phyloP scores from a whole-genome alignment of 495 filamentous ascomycete species.

The Talaromyces borbonicus region DNA sequence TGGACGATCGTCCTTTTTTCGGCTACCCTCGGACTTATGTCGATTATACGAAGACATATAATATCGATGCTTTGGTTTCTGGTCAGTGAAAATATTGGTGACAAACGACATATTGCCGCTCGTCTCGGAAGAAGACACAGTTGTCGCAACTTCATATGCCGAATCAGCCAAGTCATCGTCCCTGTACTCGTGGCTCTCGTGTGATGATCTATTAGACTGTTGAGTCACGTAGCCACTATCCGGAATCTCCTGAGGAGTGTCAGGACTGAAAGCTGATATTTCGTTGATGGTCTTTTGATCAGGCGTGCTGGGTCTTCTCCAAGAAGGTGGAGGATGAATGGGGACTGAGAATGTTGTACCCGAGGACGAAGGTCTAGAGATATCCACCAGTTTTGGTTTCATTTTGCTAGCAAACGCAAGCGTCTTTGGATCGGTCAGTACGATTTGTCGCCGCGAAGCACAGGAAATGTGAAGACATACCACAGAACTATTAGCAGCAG shows the following conservation, averaged over 20 bases:
- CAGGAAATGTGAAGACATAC: constrained; percentile 11
- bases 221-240: constrained; percentile 31
- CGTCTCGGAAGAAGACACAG: not conserved
- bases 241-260: constrained; percentile 31
- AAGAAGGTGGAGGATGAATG: constrained; percentile 14
- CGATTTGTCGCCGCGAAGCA: not conserved
- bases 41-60: constrained; percentile 6
- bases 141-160: not conserved
- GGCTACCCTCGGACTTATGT: not conserved
- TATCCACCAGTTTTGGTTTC: constrained; percentile 33
- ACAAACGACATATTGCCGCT: not conserved
- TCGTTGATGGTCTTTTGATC: constrained; percentile 29
- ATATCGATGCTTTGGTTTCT: not conserved
- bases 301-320: constrained; percentile 24
- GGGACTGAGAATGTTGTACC: constrained; percentile 18
- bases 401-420: constrained; percentile 33
- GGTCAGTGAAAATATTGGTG: not conserved
- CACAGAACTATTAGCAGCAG: constrained; percentile 22
- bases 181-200: constrained; percentile 18
- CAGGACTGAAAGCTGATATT: constrained; percentile 37
- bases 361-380: constrained; percentile 32
- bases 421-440: constrained; percentile 13
- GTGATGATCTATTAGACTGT: constrained; percentile 18
- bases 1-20: not conserved
- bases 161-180: constrained; percentile 19